Percentiles rank a stretch among this genome's conserved stretches.
These are phyloP conservation scores for Calonectria pseudoreteaudii DNA, from an alignment of 2,329 filamentous ascomycete genomes.

Conservation along the genomic window DNA sequence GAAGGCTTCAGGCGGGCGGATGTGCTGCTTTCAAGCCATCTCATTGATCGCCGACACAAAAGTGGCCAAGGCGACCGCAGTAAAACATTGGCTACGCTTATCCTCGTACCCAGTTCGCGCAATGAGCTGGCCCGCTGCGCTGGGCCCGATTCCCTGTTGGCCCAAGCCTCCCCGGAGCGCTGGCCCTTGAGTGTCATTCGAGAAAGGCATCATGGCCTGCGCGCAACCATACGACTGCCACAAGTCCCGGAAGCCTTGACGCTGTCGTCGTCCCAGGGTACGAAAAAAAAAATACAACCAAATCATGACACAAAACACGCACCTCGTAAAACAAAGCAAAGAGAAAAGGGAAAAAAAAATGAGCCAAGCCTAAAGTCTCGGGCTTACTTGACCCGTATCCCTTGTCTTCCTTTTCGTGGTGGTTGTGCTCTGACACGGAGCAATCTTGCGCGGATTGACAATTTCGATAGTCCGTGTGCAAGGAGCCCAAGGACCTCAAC, in stretches of 20 bases:
- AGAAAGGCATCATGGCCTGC: slow-evolving; percentile 30
- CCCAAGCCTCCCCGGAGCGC: slow-evolving; percentile 30
- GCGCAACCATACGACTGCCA: slow-evolving; percentile 28
- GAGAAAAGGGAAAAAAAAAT: slow-evolving; percentile 16
- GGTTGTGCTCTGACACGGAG: slow-evolving; percentile 30
- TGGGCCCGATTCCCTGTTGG: slow-evolving; percentile 28
- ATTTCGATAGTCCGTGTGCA: slow-evolving; percentile 22
- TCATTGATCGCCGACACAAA: slow-evolving; percentile 19
- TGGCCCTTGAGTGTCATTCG: slow-evolving; percentile 37
- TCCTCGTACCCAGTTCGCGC: slow-evolving; percentile 21
- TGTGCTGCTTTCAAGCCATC: slow-evolving; percentile 19
- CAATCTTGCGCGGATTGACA: slow-evolving; percentile 15
- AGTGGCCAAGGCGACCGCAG: slow-evolving; percentile 25
- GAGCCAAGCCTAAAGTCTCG: slow-evolving; percentile 26
- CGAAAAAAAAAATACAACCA: slow-evolving; percentile 2
- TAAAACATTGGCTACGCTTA: slow-evolving; percentile 19
- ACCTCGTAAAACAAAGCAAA: slow-evolving; percentile 2
- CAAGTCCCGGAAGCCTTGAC: slow-evolving; percentile 31
- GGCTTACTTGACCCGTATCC: slow-evolving; percentile 27
- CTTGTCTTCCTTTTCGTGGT: slow-evolving; percentile 16
- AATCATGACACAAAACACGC: background rate
- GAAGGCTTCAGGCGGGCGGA: slow-evolving; percentile 20
- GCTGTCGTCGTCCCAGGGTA: slow-evolving; percentile 24
- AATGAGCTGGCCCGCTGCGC: slow-evolving; percentile 34
- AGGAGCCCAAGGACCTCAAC: slow-evolving; percentile 26